A percentile compares a stretch with the other conserved stretches of the same genome.
Evolutionary conservation across 78 protist species (phyloP).

Genomic region (Cyanophora paradoxa): DNA sequence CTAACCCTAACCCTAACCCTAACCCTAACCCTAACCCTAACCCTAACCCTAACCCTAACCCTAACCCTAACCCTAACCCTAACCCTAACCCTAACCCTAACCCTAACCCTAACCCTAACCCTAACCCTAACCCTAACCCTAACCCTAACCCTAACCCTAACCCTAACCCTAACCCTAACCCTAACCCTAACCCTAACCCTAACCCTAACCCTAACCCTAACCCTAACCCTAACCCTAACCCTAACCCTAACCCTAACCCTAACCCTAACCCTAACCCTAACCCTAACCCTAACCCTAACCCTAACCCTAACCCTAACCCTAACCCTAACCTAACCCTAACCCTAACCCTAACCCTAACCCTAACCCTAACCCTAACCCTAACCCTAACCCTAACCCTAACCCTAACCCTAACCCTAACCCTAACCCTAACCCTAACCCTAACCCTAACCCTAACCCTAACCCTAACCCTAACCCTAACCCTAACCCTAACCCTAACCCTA

Average conservation of each 20-base stretch:
- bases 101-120: conserved; percentile 23
- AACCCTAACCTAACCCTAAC: too few relatives aligned
- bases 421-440: background rate
- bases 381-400: conserved; percentile 1
- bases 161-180: conserved; percentile 7
- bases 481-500: conserved; percentile 6
- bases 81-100: conserved; percentile 9
- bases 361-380: background rate
- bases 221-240: conserved; percentile 7
- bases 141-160: conserved; percentile 10
- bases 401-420: background rate
- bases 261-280: background rate
- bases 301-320: conserved; percentile 22
- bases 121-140: conserved; percentile 18
- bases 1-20: background rate
- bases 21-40: background rate
- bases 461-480: conserved; percentile 2
- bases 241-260: conserved; percentile 16
- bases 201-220: conserved; percentile 4
- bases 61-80: conserved; percentile 14
- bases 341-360: background rate
- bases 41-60: conserved; percentile 4
- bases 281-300: conserved; percentile 24
- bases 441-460: background rate
- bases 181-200: conserved; percentile 9